A percentile compares a stretch with the other conserved stretches of the same genome.
phyloP scores from a whole-genome alignment of 345 rosid genomes.

The Odontarrhena argentea region DNA sequence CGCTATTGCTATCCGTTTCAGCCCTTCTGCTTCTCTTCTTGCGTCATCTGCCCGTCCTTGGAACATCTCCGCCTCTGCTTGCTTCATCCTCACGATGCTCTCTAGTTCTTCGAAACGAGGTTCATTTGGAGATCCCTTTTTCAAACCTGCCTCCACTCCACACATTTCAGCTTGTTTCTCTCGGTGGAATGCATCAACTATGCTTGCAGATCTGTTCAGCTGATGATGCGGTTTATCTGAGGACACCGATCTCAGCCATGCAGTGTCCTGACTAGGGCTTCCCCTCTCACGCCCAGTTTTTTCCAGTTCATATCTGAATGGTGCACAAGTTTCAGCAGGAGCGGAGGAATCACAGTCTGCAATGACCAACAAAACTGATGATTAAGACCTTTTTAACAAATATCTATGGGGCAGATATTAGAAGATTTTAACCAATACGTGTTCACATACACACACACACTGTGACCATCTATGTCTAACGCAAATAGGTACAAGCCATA shows the following conservation, averaged over 20 bases:
- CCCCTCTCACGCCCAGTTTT: slow-evolving; percentile 52
- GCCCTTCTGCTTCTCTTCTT: slow-evolving; percentile 81
- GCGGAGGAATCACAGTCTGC: slow-evolving; percentile 73
- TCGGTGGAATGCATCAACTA: slow-evolving; percentile 50
- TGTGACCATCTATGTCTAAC: neutral
- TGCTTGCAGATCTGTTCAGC: slow-evolving; percentile 57
- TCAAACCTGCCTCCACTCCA: slow-evolving; percentile 48
- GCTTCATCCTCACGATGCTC: slow-evolving; percentile 81
- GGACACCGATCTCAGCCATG: slow-evolving; percentile 59
- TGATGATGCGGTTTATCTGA: slow-evolving; percentile 57
- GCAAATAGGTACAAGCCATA: neutral
- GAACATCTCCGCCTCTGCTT: slow-evolving; percentile 90
- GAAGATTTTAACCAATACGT: slow-evolving; percentile 9
- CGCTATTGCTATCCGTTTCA: slow-evolving; percentile 71
- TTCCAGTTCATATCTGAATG: slow-evolving; percentile 54
- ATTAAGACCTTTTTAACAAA: slow-evolving; percentile 17
- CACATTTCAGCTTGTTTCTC: slow-evolving; percentile 53
- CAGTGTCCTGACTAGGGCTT: slow-evolving; percentile 57
- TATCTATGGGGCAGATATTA: slow-evolving; percentile 8
- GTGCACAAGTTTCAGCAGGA: slow-evolving; percentile 41
- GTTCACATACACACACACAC: slow-evolving; percentile 13
- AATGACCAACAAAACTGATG: slow-evolving; percentile 34
- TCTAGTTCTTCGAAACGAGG: slow-evolving; percentile 85
- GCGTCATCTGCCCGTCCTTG: slow-evolving; percentile 91
- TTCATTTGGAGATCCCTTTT: slow-evolving; percentile 51